A percentile compares a stretch with the other conserved stretches of the same genome.
Conservation (phyloP, 306 rosid species). For the Trichosanthes cucumerina region DNA sequence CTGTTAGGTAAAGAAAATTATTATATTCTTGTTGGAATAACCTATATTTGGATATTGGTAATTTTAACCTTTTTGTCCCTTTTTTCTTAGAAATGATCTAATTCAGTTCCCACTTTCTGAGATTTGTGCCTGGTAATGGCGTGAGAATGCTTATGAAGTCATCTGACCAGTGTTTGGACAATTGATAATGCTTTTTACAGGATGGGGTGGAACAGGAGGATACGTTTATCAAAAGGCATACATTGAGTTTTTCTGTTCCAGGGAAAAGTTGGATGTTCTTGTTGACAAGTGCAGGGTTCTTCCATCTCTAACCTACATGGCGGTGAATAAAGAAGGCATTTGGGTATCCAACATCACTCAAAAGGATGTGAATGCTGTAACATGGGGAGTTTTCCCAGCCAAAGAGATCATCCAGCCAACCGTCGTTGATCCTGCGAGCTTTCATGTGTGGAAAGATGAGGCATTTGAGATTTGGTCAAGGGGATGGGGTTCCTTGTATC, state of each 20-base stretch:
- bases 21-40: neutral
- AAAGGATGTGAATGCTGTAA: conserved; percentile 80
- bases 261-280: conserved; percentile 59
- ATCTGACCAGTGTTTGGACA: neutral
- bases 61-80: neutral
- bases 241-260: conserved; percentile 87
- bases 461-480: conserved; percentile 91
- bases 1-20: neutral
- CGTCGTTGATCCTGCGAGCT: conserved; percentile 84
- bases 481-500: conserved; percentile 76
- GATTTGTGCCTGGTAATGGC: neutral
- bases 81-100: neutral
- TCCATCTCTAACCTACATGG: conserved; percentile 68
- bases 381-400: conserved; percentile 98
- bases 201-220: conserved; percentile 97
- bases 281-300: conserved; percentile 55
- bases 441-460: conserved; percentile 86
- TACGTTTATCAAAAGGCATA: conserved; percentile 94
- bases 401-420: conserved; percentile 94
- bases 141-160: neutral
- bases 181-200: conserved; percentile 23
- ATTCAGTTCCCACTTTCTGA: neutral
- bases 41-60: neutral
- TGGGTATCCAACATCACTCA: conserved; percentile 62
- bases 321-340: conserved; percentile 66